Conservation (phyloP, 306 rosid genomes). For the Lathyrus oleraceus region DNA sequence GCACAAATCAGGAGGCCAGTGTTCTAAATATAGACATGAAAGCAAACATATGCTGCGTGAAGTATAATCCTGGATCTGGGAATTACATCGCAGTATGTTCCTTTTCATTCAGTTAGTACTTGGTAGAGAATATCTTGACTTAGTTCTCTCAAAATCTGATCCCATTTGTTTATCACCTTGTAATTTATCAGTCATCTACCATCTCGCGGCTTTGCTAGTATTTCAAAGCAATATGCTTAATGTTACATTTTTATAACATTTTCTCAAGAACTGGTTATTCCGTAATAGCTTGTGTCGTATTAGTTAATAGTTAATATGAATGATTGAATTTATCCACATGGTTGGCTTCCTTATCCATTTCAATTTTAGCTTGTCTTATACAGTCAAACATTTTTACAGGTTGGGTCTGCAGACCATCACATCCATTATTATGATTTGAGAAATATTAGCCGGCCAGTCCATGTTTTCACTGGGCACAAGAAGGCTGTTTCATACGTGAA, state of each 20-base stretch:
- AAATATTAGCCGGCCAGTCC: conserved; percentile 78
- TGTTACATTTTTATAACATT: not conserved
- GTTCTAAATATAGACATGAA: conserved; percentile 94
- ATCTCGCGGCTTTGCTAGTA: conserved; percentile 18
- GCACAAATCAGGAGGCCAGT: conserved; percentile 90
- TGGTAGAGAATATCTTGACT: conserved; percentile 17
- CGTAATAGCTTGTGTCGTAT: not conserved
- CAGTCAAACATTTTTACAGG: conserved; percentile 44
- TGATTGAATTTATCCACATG: conserved; percentile 3
- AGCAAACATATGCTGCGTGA: conserved; percentile 98
- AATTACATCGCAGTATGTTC: conserved; percentile 78
- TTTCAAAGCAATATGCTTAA: conserved; percentile 30
- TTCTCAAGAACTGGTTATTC: conserved; percentile 12
- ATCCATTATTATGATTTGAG: conserved; percentile 94
- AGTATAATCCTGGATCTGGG: conserved; percentile 96
- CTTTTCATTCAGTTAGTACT: conserved; percentile 33
- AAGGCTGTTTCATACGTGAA: conserved; percentile 95
- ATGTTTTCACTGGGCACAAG: conserved; percentile 85
- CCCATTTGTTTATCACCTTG: conserved; percentile 20
- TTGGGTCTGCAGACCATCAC: conserved; percentile 98
- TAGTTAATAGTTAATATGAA: not conserved
- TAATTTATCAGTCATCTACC: conserved; percentile 32
- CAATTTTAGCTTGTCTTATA: conserved; percentile 22
- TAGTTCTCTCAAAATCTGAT: conserved; percentile 25
- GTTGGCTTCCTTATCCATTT: conserved; percentile 12